Evolutionary conservation across 73 alveolate genomes (phyloP), one percentile per base, ranked within the genome.

Genomic region (Symbiodinium natans): DNA sequence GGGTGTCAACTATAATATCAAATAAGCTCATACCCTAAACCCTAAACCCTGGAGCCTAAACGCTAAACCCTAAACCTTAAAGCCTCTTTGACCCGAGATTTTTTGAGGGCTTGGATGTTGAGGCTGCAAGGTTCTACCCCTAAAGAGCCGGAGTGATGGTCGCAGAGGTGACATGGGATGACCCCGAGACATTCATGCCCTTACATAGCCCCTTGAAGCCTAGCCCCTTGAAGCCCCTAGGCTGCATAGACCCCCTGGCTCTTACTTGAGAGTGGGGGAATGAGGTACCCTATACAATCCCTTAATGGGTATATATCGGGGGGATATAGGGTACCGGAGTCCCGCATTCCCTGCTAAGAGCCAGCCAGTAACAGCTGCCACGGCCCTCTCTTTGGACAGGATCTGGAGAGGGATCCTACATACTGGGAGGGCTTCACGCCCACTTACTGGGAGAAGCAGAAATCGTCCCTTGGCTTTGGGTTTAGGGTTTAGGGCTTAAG

Each of bases 341-440:
- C n/a, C n/a, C n/a, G n/a, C n/a, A n/a, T n/a, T n/a, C n/a, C n/a
- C n/a, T n/a, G n/a, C n/a, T n/a, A n/a, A n/a, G n/a, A n/a, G n/a
- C n/a, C n/a, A n/a, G n/a, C n/a, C 74, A 15, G 29, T 15, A 54
- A 54, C 29, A 54, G 74, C 74, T 15, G 74, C 74, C 11, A 21
- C 21, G 29, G 74, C 74, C n/a, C n/a, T n/a, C n/a, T n/a, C n/a
- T n/a, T n/a, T 7, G 82, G 40, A 13, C 48, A 75, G 42, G 98
- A 92, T 75, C 29, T 92, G 92, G 92, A 43, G 71, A 42, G 48
- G 25, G 84, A 42, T 19, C 98, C 98, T 8, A 92, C 71, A 36
- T 40, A 63, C 52, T 92, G 98, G 98, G 98, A 92, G 46, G 77
- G 54, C 83, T 80, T 88, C 52, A 27, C 59, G 3, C 52, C 39